A percentile compares a stretch with the other conserved stretches of the same genome.
phyloP scores from a whole-genome alignment of 2,329 filamentous ascomycete genomes.

The Penicillium vulpinum region DNA sequence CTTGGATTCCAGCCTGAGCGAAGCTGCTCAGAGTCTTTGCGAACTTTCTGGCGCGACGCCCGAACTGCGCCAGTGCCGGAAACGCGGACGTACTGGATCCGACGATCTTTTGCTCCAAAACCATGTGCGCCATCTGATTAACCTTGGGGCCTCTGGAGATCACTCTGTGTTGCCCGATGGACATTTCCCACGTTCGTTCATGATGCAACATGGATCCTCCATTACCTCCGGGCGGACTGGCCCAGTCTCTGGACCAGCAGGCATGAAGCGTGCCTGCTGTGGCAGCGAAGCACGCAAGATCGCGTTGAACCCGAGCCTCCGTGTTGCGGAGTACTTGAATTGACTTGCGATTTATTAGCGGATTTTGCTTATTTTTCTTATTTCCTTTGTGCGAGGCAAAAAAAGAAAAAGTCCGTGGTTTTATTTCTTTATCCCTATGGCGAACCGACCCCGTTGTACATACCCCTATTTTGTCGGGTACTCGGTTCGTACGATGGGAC shows the following conservation, averaged over 20 bases:
- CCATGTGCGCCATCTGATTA: slow-evolving; percentile 41
- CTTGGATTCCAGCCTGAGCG: slow-evolving; percentile 35
- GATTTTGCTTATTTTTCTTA: slow-evolving; percentile 14
- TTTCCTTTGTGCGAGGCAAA: slow-evolving; percentile 28
- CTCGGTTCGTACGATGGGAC: slow-evolving; percentile 22
- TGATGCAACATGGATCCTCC: slow-evolving; percentile 26
- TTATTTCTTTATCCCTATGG: slow-evolving; percentile 25
- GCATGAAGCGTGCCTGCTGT: slow-evolving; percentile 45
- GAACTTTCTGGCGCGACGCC: slow-evolving; percentile 40
- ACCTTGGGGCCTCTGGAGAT: slow-evolving; percentile 27
- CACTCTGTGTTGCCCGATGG: slow-evolving; percentile 35
- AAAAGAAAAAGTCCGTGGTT: slow-evolving; percentile 34
- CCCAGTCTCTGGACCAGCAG: slow-evolving; percentile 36
- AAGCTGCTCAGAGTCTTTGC: slow-evolving; percentile 45
- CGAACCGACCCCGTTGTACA: slow-evolving; percentile 27
- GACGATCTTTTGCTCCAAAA: slow-evolving; percentile 41
- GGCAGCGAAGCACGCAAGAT: slow-evolving; percentile 40
- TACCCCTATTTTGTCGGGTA: slow-evolving; percentile 22
- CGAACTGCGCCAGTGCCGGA: slow-evolving; percentile 34
- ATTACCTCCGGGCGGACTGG: slow-evolving; percentile 17
- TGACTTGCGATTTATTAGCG: slow-evolving; percentile 14
- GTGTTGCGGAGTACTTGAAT: slow-evolving; percentile 31
- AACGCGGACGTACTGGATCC: slow-evolving; percentile 43
- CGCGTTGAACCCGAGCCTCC: slow-evolving; percentile 36
- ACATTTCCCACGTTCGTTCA: slow-evolving; percentile 34